These are phyloP conservation scores for Xylaria sp. DNA, from an alignment of 2,329 filamentous ascomycete species.

Conservation along the genomic window DNA sequence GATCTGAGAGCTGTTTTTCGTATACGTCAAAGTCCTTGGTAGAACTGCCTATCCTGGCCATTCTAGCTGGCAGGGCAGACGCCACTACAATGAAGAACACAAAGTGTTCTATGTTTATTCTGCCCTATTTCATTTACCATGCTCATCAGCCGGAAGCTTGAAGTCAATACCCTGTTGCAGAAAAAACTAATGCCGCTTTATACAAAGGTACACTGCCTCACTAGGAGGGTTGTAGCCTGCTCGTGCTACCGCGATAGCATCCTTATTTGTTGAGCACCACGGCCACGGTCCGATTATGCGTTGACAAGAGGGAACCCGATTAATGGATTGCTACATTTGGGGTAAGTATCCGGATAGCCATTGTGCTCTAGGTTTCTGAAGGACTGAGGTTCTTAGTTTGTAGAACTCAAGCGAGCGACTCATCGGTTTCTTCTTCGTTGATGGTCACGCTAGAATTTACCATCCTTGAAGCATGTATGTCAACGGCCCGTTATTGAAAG, in stretches of 20 bases:
- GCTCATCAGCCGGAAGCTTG: neutral
- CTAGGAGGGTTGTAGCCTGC: neutral
- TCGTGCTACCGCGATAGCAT: neutral
- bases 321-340: neutral
- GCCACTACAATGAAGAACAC: neutral
- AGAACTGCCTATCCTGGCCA: neutral
- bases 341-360: too few species aligned
- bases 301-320: neutral
- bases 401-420: neutral
- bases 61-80: neutral
- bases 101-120: neutral
- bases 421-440: neutral
- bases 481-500: neutral
- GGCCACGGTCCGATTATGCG: neutral
- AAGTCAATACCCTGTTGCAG: neutral
- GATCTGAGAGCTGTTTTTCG: too few species aligned
- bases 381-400: neutral
- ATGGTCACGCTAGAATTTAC: neutral
- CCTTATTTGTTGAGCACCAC: neutral
- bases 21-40: neutral
- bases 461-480: neutral
- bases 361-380: neutral
- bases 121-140: neutral
- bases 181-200: neutral
- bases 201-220: neutral